phyloP scores from a whole-genome alignment of 176 grass and related monocot genomes.

The Elymus sibiricus region DNA sequence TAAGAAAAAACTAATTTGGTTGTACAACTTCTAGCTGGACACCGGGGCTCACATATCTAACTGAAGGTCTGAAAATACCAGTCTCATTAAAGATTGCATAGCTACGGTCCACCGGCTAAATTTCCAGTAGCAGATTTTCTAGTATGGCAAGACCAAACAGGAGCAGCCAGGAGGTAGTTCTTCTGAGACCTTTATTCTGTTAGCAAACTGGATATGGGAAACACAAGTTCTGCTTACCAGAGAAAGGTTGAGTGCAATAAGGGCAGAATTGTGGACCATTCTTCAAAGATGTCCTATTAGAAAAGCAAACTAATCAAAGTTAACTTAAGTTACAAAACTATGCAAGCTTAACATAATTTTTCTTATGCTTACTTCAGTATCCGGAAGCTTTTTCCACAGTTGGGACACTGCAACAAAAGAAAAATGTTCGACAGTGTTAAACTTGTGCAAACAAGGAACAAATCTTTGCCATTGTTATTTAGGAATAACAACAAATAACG shows the following conservation, averaged over 20 bases:
- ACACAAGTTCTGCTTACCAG: slow-evolving; percentile 36
- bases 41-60: neutral
- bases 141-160: neutral
- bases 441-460: neutral
- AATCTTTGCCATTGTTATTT: neutral
- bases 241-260: slow-evolving; percentile 93
- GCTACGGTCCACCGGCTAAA: neutral
- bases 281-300: slow-evolving; percentile 74
- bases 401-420: slow-evolving; percentile 69
- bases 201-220: neutral
- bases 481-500: neutral
- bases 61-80: neutral
- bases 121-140: neutral
- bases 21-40: neutral
- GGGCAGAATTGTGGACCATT: slow-evolving; percentile 84
- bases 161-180: neutral
- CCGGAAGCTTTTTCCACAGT: slow-evolving; percentile 88
- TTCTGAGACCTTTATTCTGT: neutral
- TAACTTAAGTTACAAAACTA: neutral
- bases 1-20: neutral
- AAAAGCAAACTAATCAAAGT: slow-evolving; percentile 23
- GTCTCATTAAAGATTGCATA: neutral
- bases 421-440: slow-evolving; percentile 2
- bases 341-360: neutral
- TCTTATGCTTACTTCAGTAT: slow-evolving; percentile 68